Evolutionary conservation across 208 protist species (phyloP).

Genomic region (Naegleria lovaniensis): DNA sequence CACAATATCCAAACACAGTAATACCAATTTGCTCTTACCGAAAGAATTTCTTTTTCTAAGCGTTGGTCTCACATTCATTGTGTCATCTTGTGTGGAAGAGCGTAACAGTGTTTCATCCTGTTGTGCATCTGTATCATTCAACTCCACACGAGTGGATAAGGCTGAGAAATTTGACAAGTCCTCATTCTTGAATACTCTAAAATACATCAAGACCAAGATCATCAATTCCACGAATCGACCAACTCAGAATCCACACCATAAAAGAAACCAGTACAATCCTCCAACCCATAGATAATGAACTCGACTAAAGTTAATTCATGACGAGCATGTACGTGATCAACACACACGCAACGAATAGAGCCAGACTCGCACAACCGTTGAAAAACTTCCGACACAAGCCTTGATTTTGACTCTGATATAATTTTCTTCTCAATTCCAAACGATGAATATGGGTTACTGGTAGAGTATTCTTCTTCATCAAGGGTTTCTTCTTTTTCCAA

Average conservation of each 20-base stretch:
- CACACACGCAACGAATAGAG: not conserved
- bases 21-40: not conserved
- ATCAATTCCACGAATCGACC: too few species aligned
- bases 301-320: not conserved
- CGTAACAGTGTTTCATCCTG: not conserved
- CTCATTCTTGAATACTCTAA: not conserved
- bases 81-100: not conserved
- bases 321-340: not conserved
- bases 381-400: not conserved
- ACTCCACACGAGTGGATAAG: not conserved
- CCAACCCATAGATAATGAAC: not conserved
- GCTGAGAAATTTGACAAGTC: not conserved
- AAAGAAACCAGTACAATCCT: not conserved
- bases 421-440: too few species aligned
- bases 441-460: too few species aligned
- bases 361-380: not conserved
- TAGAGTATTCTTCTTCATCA: too few species aligned
- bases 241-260: too few species aligned
- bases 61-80: not conserved
- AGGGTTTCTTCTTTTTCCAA: not conserved
- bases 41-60: not conserved
- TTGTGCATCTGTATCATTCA: not conserved
- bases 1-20: not conserved
- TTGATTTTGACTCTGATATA: too few species aligned
- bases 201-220: not conserved